These are phyloP conservation scores for Bonia amplexicaulis DNA, from an alignment of 176 grass and related monocot genomes.

Conservation along the genomic window DNA sequence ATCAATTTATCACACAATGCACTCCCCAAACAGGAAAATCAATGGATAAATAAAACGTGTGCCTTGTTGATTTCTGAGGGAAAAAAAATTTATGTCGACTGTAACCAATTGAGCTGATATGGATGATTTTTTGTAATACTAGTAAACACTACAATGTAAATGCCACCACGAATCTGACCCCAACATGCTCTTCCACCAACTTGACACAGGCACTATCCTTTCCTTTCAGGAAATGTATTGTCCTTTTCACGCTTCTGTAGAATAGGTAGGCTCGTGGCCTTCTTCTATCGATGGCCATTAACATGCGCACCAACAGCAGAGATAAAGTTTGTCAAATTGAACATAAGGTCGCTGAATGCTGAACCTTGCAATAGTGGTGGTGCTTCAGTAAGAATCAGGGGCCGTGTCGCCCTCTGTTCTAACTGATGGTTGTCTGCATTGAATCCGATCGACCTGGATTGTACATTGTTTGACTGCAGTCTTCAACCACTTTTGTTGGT, in stretches of 20 bases:
- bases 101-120: background rate
- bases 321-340: background rate
- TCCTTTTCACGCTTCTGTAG: background rate
- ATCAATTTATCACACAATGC: conserved; percentile 3
- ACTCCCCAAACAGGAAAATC: background rate
- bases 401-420: background rate
- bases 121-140: background rate
- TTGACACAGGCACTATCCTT: background rate
- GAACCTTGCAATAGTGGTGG: background rate
- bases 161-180: background rate
- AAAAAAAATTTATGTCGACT: background rate
- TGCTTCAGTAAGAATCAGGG: background rate
- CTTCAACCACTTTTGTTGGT: conserved; percentile 57
- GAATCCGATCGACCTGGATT: conserved; percentile 16
- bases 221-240: background rate
- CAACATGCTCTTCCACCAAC: background rate
- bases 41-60: background rate
- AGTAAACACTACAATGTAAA: background rate
- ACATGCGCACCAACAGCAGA: background rate
- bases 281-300: background rate
- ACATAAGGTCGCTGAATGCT: background rate
- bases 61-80: background rate
- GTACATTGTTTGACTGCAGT: conserved; percentile 8
- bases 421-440: conserved; percentile 31
- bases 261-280: background rate